Evolutionary conservation across 441 rosid species (phyloP), one percentile per base, ranked within the genome.

Genomic region (Viola pubescens): DNA sequence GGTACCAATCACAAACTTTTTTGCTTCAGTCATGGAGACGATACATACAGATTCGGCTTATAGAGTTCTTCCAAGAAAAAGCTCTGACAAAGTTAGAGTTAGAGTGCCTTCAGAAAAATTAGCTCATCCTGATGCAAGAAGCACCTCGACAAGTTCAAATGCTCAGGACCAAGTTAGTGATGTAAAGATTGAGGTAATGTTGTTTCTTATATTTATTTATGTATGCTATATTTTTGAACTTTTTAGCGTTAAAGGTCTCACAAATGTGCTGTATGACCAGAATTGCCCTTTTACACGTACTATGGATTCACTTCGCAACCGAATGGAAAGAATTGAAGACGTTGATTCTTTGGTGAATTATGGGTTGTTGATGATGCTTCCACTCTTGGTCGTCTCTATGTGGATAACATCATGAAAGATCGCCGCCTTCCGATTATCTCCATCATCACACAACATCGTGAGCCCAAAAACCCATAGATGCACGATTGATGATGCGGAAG

Each of bases 1-100:
- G 97, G 97, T 88, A 54, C 94, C 97, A 0, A 97, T 90, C 70
- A 94, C 97, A 2, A 88, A 82, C 77, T 90, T 94, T 85, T 94
- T 90, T 34, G 97, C 95, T 56, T 94, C 96, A 4, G 95, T 94
- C 52, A 90, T 90, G 99, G 97, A 90, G 79, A 86, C 95, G 7
- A 68, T 88, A 56, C 94, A 83, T 67, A 88, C 96, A 11, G 89
- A 83, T 71, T 81, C 75, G 57, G 82, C 96, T 44, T 94, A 94
- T 75, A 54, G 53, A 63, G 74, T 72, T 56, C 63, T 53, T 54
- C 70, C 79, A 60, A 73, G 65, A 59, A 78, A 69, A 64, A 73
- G 12, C 46, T 65, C 73, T 40, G 52, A 63, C n/a, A 63, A 54
- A 48, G 69, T 51, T 58, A 68, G 74, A 66, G 58, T 70, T 38